Base-by-base conservation (phyloP, 2,329 filamentous ascomycete species). In the Colletotrichum spinosum region DNA sequence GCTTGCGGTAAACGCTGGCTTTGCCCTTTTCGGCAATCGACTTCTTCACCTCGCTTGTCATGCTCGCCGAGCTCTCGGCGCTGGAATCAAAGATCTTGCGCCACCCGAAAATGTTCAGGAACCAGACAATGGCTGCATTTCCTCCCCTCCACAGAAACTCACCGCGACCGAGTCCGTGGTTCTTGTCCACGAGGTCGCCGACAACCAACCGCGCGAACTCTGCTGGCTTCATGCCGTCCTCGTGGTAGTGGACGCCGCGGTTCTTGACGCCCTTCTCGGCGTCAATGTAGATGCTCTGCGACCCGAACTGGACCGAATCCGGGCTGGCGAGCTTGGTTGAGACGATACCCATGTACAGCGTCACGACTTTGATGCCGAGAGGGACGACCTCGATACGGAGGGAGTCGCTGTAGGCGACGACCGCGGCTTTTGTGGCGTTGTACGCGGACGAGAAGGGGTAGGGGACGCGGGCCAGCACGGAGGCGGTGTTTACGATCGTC, bases 371-470 rank as follows among this genome's bases (percentile, higher is more conserved):
- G 55, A 82, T 76, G 0, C 79, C 79, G 3, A 81, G 68, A 1
- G 75, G 68, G 0, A 72, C 66, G 0, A 80, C 56, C 42, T 82
- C 80, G n/a, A 73, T 59, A 0, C 74, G 68, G 2, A 82, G 65
- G 2, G 71, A 74, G 3, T 77, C 76, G 0, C 77, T 77, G 55
- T 81, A 79, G 0, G 78, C 77, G 0, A 73, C 74, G 0, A 83
- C 70, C 0, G 81, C 80, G 1, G 76, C 79, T 62, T 84, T 84
- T 57, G 75, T 78, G 7, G 79, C 76, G 55, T 79, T 80, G 70
- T 83, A 84, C 17, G 74, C 70, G 8, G 74, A 75, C 5, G 76
- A 71, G 64, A 80, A 81, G 8, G 76, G 76, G 3, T 75, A 69
- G 1, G 73, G 71, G 39, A 75, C 65, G 9, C 73, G 63, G 1